These are phyloP conservation scores for Aspergillus sp. DNA, from an alignment of 2,329 filamentous ascomycete genomes.

Conservation along the genomic window DNA sequence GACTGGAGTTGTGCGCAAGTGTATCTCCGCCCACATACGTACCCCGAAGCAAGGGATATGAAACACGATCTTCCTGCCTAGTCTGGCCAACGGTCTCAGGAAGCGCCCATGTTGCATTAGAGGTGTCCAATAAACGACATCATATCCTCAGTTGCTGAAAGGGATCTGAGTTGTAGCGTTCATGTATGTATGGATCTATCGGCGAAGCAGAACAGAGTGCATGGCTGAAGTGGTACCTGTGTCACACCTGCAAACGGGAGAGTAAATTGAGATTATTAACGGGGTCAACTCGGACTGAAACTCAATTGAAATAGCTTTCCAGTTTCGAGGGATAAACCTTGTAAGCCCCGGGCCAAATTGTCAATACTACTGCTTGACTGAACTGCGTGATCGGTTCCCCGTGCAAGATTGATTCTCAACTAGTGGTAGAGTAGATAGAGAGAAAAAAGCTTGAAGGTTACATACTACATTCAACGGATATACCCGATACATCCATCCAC, in stretches of 20 bases:
- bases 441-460: not conserved
- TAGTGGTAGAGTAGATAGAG: not conserved
- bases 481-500: not conserved
- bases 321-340: not conserved
- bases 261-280: too few relatives aligned
- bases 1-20: constrained; percentile 9
- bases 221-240: not conserved
- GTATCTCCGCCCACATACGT: constrained; percentile 6
- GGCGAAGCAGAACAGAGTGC: not conserved
- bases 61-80: constrained; percentile 21
- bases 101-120: constrained; percentile 14
- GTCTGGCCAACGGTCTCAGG: constrained; percentile 13
- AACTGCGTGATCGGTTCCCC: too few relatives aligned
- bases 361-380: not conserved
- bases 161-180: not conserved
- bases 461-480: not conserved
- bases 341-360: not conserved
- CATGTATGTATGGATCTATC: not conserved
- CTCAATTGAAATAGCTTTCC: not conserved
- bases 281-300: not conserved
- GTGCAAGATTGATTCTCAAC: not conserved
- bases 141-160: not conserved
- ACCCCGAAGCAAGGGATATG: constrained; percentile 24
- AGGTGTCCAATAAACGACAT: constrained; percentile 7
- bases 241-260: not conserved